phyloP scores from a whole-genome alignment of 768 basidiomycete genomes.

The Leucocoprinus leucothites region DNA sequence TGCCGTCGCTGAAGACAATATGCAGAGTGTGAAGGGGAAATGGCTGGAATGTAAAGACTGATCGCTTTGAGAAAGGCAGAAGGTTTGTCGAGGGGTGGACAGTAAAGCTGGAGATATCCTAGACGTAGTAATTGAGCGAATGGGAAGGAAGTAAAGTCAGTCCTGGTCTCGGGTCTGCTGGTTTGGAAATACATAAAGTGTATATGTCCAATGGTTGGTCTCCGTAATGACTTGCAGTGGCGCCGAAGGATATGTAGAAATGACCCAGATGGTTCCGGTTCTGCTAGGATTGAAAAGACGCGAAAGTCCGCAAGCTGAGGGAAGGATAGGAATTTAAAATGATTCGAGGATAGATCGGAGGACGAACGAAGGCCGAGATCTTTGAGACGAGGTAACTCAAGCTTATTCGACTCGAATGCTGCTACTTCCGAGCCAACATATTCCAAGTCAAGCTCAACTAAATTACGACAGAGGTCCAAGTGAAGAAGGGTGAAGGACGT shows the following conservation, averaged over 20 bases:
- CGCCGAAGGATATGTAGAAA: neutral
- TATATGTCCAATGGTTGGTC: neutral
- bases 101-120: neutral
- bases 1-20: neutral
- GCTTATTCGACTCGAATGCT: neutral
- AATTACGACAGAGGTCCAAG: neutral
- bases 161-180: neutral
- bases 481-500: neutral
- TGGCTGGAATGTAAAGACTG: neutral
- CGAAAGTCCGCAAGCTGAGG: neutral
- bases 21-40: neutral
- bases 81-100: neutral
- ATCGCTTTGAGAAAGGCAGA: neutral
- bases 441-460: neutral
- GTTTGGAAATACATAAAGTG: neutral
- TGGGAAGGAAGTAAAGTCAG: neutral
- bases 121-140: neutral
- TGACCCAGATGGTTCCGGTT: neutral
- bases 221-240: neutral
- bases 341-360: neutral
- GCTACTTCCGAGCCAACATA: neutral
- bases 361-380: neutral
- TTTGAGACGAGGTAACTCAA: neutral
- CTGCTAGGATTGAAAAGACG: neutral
- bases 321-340: neutral